Evolutionary conservation across 148 eudicot species (phyloP), one percentile per base, ranked within the genome.

Genomic region (Chenopodium formosanum): DNA sequence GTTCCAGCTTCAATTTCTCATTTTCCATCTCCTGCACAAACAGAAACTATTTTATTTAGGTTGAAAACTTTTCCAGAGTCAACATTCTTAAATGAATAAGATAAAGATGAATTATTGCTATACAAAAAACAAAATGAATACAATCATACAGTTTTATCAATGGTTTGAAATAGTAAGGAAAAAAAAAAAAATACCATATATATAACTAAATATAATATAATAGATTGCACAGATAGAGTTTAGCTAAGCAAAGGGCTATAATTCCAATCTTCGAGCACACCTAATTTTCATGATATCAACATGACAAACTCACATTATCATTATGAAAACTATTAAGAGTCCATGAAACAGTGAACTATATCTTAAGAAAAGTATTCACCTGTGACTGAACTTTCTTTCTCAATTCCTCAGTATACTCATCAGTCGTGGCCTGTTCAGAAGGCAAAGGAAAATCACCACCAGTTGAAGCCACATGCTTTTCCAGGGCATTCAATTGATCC

Each of bases 21-120:
- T 92, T 96, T 83, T 94, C 93, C 74, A 89, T 78, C 78, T 94
- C 99, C 98, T 96, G 93, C 74, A 79, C 44, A 83, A 56, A 63
- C 73, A 79, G 69, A 73, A 71, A 12, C 3, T 10, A 34, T 1
- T 64, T 67, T 58, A 53, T 16, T 10, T 40, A 40, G 44, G 44
- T 40, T 40, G 7, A 5, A 40, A 40, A 40, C 7, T 5, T 0
- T 40, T 40, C 40, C 48, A 70, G 14, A 20, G 19, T 17, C 27
- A n/a, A 44, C 20, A 2, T 40, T 40, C 74, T 6, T 9, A 8
- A 70, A 17, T 37, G 1, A 40, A 70, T 12, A 8, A 13, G 22
- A 70, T 34, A 50, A 70, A 8, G 25, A 70, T 70, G 74, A 70
- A 37, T 4, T 23, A 37, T 70, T 27, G 4, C 46, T 4, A 1